phyloP scores from a whole-genome alignment of 805 yeast species.

The Sugiyamaella smithiae region DNA sequence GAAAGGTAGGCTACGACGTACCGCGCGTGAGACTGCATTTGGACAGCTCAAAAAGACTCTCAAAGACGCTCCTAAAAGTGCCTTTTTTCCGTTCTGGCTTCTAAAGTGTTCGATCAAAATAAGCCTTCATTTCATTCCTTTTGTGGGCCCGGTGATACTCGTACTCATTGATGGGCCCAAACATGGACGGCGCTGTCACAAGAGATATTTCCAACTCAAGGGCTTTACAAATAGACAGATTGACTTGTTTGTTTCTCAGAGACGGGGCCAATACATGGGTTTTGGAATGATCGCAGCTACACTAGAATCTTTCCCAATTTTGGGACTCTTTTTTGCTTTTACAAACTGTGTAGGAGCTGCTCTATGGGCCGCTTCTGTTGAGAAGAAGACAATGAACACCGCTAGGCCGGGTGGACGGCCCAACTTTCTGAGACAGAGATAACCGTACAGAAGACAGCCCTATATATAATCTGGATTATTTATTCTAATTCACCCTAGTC shows the following conservation, averaged over 20 bases:
- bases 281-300: conserved; percentile 38
- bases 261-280: conserved; percentile 33
- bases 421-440: not conserved
- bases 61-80: conserved; percentile 37
- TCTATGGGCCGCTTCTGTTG: conserved; percentile 37
- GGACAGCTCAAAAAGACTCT: conserved; percentile 33
- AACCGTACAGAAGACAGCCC: too few species aligned
- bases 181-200: conserved; percentile 51
- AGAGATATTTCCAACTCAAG: conserved; percentile 56
- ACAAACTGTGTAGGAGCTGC: conserved; percentile 39
- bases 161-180: conserved; percentile 52
- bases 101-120: conserved; percentile 38
- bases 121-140: conserved; percentile 49
- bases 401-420: not conserved
- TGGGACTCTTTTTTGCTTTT: conserved; percentile 36
- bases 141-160: conserved; percentile 56
- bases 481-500: conserved; percentile 20
- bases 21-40: conserved; percentile 33
- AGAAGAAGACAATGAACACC: conserved; percentile 11
- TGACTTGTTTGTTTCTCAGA: conserved; percentile 28
- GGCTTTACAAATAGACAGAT: conserved; percentile 46
- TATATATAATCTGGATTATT: too few species aligned
- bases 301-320: conserved; percentile 35
- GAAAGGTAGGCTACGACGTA: conserved; percentile 38
- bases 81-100: conserved; percentile 44